phyloP scores from a whole-genome alignment of 176 grass and related monocot species.

The Hordeum marinum region DNA sequence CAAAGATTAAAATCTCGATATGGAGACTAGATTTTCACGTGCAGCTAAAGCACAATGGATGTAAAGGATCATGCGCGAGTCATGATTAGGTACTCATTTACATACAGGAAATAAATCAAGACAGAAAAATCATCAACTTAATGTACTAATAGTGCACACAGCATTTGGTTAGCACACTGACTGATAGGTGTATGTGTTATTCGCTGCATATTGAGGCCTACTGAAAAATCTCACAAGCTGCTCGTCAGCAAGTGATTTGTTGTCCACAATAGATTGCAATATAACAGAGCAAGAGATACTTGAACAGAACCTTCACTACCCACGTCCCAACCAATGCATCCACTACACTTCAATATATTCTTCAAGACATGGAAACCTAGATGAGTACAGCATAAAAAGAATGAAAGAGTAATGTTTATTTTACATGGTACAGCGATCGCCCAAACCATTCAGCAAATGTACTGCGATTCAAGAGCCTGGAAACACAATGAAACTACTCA shows the following conservation, averaged over 20 bases:
- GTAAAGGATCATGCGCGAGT: not conserved
- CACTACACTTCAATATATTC: no score
- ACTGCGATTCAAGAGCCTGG: slow-evolving; percentile 70
- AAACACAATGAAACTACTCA: slow-evolving; percentile 7
- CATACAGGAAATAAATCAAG: not conserved
- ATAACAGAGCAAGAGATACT: not conserved
- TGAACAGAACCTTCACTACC: not conserved
- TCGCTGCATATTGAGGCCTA: not conserved
- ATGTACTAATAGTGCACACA: not conserved
- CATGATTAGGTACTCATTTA: not conserved
- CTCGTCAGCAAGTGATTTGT: not conserved
- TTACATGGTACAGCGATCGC: slow-evolving; percentile 86
- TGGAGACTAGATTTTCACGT: slow-evolving; percentile 2
- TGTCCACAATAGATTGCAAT: not conserved
- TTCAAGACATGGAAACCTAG: no score
- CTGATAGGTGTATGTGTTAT: not conserved
- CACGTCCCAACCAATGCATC: no score
- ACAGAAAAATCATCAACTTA: not conserved
- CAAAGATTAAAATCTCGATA: not conserved
- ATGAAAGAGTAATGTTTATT: slow-evolving; percentile 20
- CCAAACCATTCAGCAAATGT: slow-evolving; percentile 95
- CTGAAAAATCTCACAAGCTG: not conserved
- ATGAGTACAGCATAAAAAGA: not conserved
- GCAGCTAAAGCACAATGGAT: not conserved
- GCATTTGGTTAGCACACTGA: not conserved